Evolutionary conservation across 2,329 filamentous ascomycete genomes (phyloP).

Genomic region (Pseudocercospora fuligena): DNA sequence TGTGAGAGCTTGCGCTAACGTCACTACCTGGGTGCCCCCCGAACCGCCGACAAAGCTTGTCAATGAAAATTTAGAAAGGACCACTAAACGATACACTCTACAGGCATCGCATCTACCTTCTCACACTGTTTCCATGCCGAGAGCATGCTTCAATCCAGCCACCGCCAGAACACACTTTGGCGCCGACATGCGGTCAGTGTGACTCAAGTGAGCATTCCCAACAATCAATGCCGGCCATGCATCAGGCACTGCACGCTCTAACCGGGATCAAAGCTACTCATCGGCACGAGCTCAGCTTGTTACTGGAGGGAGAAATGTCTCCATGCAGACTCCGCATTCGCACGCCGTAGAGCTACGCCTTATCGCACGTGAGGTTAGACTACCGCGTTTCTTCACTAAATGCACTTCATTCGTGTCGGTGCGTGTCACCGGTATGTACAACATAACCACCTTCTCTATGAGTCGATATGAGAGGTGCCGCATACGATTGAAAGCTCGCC

Average conservation of each 20-base stretch:
- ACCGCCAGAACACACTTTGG: background rate
- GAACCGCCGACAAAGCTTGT: background rate
- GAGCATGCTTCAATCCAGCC: background rate
- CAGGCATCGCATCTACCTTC: slow-evolving; percentile 1
- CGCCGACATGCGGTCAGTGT: background rate
- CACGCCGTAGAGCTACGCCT: background rate
- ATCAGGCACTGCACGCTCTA: slow-evolving; percentile 4
- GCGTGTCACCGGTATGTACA: background rate
- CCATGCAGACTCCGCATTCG: background rate
- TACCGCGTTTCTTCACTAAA: background rate
- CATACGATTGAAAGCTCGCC: background rate
- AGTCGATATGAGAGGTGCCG: background rate
- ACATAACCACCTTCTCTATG: background rate
- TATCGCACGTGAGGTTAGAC: background rate
- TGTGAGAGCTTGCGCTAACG: background rate
- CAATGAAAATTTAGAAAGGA: background rate
- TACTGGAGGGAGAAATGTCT: background rate
- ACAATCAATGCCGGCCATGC: slow-evolving; percentile 7
- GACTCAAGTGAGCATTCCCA: background rate
- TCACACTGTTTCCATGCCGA: background rate
- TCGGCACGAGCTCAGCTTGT: background rate
- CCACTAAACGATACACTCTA: background rate
- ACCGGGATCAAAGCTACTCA: slow-evolving; percentile 7
- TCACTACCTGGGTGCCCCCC: background rate
- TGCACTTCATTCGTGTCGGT: background rate